Conservation (phyloP, 1,284 basidiomycete genomes). For the Rhodotorula sp. region DNA sequence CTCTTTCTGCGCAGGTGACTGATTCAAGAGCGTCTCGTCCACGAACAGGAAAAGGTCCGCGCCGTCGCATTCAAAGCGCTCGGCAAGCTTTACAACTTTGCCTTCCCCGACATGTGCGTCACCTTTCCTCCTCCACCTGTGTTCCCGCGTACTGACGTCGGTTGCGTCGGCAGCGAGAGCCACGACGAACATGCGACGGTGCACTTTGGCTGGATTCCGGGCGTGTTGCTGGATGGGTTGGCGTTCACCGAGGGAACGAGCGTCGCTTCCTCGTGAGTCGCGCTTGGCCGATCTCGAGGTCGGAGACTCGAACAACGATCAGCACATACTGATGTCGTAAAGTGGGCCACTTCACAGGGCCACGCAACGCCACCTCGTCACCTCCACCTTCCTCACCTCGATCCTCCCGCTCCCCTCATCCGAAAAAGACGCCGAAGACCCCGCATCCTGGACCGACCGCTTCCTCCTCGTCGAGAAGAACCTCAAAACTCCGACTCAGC, state of each 20-base stretch:
- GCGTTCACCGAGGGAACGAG: conserved; percentile 6
- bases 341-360: conserved; percentile 51
- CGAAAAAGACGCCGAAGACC: conserved; percentile 55
- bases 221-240: conserved; percentile 60
- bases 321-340: no score
- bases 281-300: no score
- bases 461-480: conserved; percentile 72
- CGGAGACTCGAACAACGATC: no score
- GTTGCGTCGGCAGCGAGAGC: conserved; percentile 63
- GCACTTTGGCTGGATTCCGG: conserved; percentile 94
- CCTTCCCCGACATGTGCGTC: conserved; percentile 82
- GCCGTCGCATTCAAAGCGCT: conserved; percentile 73
- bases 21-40: background rate
- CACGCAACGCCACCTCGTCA: conserved; percentile 51
- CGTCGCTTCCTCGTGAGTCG: background rate
- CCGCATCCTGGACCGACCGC: conserved; percentile 75
- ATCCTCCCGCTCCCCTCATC: conserved; percentile 76
- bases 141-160: background rate
- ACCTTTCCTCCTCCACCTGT: background rate
- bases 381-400: conserved; percentile 67
- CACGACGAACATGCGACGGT: conserved; percentile 68
- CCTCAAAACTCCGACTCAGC: background rate
- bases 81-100: conserved; percentile 75
- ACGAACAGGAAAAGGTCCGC: conserved; percentile 67
- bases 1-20: background rate